A percentile compares a stretch with the other conserved stretches of the same genome.
Evolutionary conservation across 345 rosid species (phyloP).

Genomic region (Laguncularia racemosa): DNA sequence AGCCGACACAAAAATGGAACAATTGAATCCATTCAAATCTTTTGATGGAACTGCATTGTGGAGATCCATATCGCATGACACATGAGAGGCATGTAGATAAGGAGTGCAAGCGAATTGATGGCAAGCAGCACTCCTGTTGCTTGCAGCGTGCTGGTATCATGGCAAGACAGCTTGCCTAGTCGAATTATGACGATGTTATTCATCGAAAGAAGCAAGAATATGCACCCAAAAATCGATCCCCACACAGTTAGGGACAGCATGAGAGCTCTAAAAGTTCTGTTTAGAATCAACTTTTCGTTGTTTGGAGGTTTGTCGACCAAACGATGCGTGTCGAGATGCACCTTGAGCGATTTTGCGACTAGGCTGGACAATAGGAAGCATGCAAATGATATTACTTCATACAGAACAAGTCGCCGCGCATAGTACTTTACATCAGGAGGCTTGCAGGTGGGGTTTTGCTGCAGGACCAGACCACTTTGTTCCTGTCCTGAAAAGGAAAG

Average conservation of each 20-base stretch:
- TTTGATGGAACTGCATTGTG: no score
- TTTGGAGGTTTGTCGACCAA: no score
- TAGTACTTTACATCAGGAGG: not conserved
- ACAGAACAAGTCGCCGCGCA: constrained; percentile 4
- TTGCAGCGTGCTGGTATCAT: not conserved
- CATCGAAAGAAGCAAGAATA: not conserved
- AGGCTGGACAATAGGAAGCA: constrained; percentile 30
- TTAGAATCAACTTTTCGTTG: not conserved
- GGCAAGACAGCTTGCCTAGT: constrained; percentile 1
- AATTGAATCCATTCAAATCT: no score
- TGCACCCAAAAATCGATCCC: not conserved
- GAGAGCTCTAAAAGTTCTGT: not conserved
- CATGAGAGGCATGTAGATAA: no score
- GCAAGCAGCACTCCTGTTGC: not conserved
- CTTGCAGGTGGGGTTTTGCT: constrained; percentile 7
- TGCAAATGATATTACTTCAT: constrained; percentile 26
- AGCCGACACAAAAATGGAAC: no score
- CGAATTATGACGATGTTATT: not conserved
- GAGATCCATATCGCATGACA: no score
- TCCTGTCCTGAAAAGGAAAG: constrained; percentile 11
- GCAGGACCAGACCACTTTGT: constrained; percentile 12
- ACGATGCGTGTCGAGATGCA: not conserved
- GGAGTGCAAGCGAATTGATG: not conserved
- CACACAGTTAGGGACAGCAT: not conserved
- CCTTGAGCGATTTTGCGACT: constrained; percentile 8